Evolutionary conservation across 192 early-diverging fungal species (phyloP).

Genomic region (Mortierella antarctica): DNA sequence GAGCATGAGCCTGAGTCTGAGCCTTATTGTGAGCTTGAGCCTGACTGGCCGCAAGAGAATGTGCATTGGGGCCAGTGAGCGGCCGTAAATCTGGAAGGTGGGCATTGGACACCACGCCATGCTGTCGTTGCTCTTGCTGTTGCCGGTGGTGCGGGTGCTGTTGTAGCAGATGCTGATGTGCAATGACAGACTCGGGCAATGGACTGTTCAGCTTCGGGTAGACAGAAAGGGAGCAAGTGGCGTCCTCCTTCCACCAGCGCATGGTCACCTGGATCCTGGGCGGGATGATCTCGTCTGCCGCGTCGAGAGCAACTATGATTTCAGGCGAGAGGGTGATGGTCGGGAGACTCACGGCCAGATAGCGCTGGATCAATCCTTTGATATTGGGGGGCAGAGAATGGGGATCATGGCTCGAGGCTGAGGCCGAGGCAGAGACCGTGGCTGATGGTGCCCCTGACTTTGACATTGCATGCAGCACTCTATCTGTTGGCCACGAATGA

Average conservation of each 20-base stretch:
- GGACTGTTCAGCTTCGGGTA: constrained; percentile 43
- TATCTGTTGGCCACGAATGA: background rate
- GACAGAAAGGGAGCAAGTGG: constrained; percentile 35
- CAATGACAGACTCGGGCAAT: constrained; percentile 12
- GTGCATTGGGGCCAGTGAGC: background rate
- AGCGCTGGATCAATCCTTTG: constrained; percentile 45
- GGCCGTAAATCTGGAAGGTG: background rate
- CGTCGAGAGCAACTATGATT: constrained; percentile 37
- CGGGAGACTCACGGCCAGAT: constrained; percentile 39
- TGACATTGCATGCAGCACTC: constrained; percentile 19
- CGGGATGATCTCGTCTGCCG: constrained; percentile 34
- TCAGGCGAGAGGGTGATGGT: constrained; percentile 48
- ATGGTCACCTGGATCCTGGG: constrained; percentile 43
- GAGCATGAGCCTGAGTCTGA: constrained; percentile 11
- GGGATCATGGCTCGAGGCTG: constrained; percentile 47
- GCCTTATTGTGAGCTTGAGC: background rate
- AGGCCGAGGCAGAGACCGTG: constrained; percentile 30
- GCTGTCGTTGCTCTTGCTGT: constrained; percentile 5
- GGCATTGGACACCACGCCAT: background rate
- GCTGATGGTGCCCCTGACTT: constrained; percentile 35
- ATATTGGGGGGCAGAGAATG: constrained; percentile 47
- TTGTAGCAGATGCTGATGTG: constrained; percentile 14
- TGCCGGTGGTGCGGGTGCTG: background rate
- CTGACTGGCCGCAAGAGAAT: background rate
- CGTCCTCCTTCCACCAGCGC: constrained; percentile 54